Evolutionary conservation across 208 protist species (phyloP), one percentile per base, ranked within the genome.

Genomic region (Acanthamoeba castellanii): DNA sequence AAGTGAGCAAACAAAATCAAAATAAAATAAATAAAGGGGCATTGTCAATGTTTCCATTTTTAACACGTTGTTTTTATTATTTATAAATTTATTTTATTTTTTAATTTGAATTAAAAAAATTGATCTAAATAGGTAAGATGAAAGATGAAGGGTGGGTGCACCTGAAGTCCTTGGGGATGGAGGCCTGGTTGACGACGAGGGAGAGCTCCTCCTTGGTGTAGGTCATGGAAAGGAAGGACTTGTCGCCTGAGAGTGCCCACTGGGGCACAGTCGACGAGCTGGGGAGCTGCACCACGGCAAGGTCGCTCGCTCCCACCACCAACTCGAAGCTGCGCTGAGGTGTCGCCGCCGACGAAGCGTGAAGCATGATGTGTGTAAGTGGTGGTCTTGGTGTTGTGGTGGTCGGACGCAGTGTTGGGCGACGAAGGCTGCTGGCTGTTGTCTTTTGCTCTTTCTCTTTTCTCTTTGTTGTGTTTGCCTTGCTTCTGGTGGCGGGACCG

Each of bases 181-280:
- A 42, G 25, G 22, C 6, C 59, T 92, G 61, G 20, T 34, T 18
- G 59, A 92, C n/a, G 27, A 92, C 59, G 22, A 92, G 50, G 42
- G 87, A 92, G 37, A 92, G 87, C 61, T 92, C 87, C 34, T 92
- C 87, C 37, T 50, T 66, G 20, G 87, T 92, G 87, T 92, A 92
- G 57, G 87, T 92, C 8, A 92, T 74, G 9, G 87, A 74, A 34
- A 92, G 59, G n/a, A 92, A 92, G 13, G 87, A 70, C 22, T 50
- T 78, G 61, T 70, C 66, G 20, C 27, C 57, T 0, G 25, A 50
- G 47, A 32, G 78, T 3, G 68, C 87, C 87, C 87, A 92, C 34
- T 42, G 11, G 3, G 87, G 87, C 20, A 92, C 20, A 0, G 50
- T 0, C 18, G 87, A 8, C 13, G 16, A 50, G 4, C 14, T 32